Evolutionary conservation across 1,284 basidiomycete species (phyloP), one percentile per base, ranked within the genome.

Genomic region (Ceratobasidium sp.): DNA sequence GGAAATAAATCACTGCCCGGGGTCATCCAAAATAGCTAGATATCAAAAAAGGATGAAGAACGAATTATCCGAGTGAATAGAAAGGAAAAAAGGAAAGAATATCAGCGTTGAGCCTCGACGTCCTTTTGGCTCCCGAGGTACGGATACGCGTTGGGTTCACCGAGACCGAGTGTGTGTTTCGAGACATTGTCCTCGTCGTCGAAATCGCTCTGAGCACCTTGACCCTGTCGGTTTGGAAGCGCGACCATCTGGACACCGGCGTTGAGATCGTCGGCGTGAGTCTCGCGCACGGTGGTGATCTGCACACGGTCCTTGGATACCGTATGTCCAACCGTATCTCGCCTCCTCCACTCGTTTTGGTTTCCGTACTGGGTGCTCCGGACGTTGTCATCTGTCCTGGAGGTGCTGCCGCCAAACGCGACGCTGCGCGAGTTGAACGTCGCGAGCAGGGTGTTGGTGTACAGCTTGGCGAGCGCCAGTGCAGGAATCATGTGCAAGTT

Each of bases 371-470:
- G 67, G 36, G 67, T 64, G 26, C 67, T 62, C 45, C 59, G 58
- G 3, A 50, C 50, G 14, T 53, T 64, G 14, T 71, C 57, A n/a
- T n/a, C n/a, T n/a, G n/a, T n/a, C 21, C 43, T 60, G 21, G 45
- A 57, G 57, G 46, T 61, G 21, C 34, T 58, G 9, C 67, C 53
- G 39, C 46, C 32, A 39, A 71, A 61, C 41, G 69, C 57, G n/a
- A 61, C 21, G 18, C 52, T 74, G 23, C 74, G 73, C 26, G 74
- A 71, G 79, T 72, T 80, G 78, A 23, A 71, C 55, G 77, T 79
- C 58, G 76, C 78, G 9, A 82, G 67, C 3, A 82, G 74, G 61
- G 78, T 80, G 74, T 82, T 81, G 16, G 78, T 76, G 71, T 81
- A 81, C 18, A 81, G 74, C 74, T 81, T 81, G 32, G 78, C 77